Evolutionary conservation across 345 rosid species (phyloP).

Genomic region (Diplotaxis tenuifolia): DNA sequence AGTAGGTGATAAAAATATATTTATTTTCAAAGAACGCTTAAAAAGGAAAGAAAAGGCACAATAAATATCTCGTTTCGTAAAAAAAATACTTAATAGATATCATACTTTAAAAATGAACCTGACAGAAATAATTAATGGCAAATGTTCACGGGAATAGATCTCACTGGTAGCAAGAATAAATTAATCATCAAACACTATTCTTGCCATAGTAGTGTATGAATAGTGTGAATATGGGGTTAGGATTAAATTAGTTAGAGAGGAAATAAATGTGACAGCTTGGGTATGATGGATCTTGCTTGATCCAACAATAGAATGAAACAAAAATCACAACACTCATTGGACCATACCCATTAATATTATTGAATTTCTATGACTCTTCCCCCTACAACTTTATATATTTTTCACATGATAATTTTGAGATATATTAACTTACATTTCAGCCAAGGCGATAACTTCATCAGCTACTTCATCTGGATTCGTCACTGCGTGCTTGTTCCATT

Average conservation of each 20-base stretch:
- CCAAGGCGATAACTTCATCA: slow-evolving; percentile 56
- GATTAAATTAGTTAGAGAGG: slow-evolving; percentile 23
- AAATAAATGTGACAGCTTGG: slow-evolving; percentile 37
- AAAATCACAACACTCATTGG: slow-evolving; percentile 21
- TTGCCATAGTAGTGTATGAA: neutral
- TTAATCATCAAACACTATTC: slow-evolving; percentile 3
- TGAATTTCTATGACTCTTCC: slow-evolving; percentile 5
- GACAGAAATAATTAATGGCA: slow-evolving; percentile 23
- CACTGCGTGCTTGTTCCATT: slow-evolving; percentile 62
- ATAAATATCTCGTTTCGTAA: neutral
- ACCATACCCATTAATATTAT: slow-evolving; percentile 29
- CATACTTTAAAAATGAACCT: neutral
- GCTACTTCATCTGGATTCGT: slow-evolving; percentile 66
- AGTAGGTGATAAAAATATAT: slow-evolving; percentile 17
- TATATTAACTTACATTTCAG: slow-evolving; percentile 52
- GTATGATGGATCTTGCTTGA: slow-evolving; percentile 33
- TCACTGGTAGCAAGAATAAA: slow-evolving; percentile 25
- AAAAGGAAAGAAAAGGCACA: neutral
- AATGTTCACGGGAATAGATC: slow-evolving; percentile 32
- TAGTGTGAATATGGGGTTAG: slow-evolving; percentile 17
- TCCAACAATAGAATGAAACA: slow-evolving; percentile 23
- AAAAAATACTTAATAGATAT: neutral
- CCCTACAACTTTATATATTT: neutral
- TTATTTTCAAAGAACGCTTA: neutral
- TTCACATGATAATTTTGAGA: neutral